phyloP scores from a whole-genome alignment of 257 asterid species.

The Verbascum thapsus region DNA sequence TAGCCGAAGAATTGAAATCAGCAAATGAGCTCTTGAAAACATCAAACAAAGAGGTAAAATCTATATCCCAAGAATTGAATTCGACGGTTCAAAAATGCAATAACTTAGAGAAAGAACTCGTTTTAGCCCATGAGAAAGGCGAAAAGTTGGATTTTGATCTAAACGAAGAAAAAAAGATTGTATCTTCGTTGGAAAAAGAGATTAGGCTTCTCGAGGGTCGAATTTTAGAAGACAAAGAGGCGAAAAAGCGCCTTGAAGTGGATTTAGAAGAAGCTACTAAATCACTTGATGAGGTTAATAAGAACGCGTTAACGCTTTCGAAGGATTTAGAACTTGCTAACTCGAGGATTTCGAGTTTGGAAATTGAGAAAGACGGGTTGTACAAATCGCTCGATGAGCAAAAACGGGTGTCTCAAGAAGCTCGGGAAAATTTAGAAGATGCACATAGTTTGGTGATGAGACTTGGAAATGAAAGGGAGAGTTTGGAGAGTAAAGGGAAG shows the following conservation, averaged over 20 bases:
- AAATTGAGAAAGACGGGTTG: conserved; percentile 60
- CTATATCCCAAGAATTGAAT: conserved; percentile 46
- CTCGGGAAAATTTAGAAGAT: conserved; percentile 76
- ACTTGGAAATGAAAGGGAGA: conserved; percentile 70
- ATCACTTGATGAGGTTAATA: conserved; percentile 63
- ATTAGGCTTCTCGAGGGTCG: conserved; percentile 48
- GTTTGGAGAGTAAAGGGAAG: conserved; percentile 51
- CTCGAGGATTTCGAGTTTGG: conserved; percentile 51
- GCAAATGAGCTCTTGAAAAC: conserved; percentile 46
- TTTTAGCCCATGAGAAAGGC: conserved; percentile 44
- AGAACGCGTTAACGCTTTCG: conserved; percentile 40
- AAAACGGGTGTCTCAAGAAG: conserved; percentile 50
- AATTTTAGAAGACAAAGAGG: conserved; percentile 45
- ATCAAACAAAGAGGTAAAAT: conserved; percentile 51
- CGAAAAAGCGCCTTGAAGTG: conserved; percentile 49
- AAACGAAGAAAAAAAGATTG: conserved; percentile 47
- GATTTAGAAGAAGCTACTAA: conserved; percentile 58
- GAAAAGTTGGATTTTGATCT: conserved; percentile 47
- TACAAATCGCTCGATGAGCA: conserved; percentile 59
- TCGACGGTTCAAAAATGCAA: conserved; percentile 41
- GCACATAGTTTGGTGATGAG: conserved; percentile 60
- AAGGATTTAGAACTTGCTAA: conserved; percentile 59
- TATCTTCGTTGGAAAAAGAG: conserved; percentile 50
- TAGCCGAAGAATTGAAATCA: conserved; percentile 50
- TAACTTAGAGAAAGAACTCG: conserved; percentile 60